phyloP scores from a whole-genome alignment of 371 early-diverging fungal species.

The Dichotomocladium elegans region DNA sequence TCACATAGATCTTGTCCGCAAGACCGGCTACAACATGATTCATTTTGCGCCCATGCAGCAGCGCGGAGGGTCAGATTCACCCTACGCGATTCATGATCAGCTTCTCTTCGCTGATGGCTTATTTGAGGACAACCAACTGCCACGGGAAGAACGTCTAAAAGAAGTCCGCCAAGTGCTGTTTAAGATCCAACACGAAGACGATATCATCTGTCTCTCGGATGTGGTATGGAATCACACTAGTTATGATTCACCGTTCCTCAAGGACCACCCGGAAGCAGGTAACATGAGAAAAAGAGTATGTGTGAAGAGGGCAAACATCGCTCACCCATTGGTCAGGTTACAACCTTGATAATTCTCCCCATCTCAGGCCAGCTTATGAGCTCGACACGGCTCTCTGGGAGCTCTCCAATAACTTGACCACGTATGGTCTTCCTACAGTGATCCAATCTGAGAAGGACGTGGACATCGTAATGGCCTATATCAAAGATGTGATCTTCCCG shows the following conservation, averaged over 20 bases:
- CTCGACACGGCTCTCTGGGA: constrained; percentile 80
- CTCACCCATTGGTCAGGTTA: constrained; percentile 57
- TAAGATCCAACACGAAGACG: constrained; percentile 56
- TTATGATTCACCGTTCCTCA: constrained; percentile 82
- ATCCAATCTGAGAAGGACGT: constrained; percentile 68
- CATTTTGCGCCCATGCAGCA: constrained; percentile 94
- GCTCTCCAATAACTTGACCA: constrained; percentile 61
- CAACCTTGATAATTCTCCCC: constrained; percentile 91
- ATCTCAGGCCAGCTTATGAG: constrained; percentile 89
- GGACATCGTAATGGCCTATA: constrained; percentile 54
- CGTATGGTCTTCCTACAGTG: constrained; percentile 42
- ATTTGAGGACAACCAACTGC: constrained; percentile 53
- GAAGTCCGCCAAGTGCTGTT: constrained; percentile 52
- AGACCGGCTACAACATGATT: constrained; percentile 92
- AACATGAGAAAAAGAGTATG: constrained; percentile 6
- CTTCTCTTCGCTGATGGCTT: constrained; percentile 80
- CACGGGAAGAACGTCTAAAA: constrained; percentile 55
- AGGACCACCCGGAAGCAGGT: constrained; percentile 94
- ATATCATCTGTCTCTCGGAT: constrained; percentile 82
- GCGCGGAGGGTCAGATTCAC: constrained; percentile 90
- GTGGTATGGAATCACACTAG: constrained; percentile 99
- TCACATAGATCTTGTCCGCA: constrained; percentile 63
- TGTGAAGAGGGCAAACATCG: constrained; percentile 3
- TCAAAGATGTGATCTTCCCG: constrained; percentile 59
- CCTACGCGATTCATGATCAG: constrained; percentile 94